phyloP scores from a whole-genome alignment of 306 rosid genomes.

The Lathyrus aphaca region DNA sequence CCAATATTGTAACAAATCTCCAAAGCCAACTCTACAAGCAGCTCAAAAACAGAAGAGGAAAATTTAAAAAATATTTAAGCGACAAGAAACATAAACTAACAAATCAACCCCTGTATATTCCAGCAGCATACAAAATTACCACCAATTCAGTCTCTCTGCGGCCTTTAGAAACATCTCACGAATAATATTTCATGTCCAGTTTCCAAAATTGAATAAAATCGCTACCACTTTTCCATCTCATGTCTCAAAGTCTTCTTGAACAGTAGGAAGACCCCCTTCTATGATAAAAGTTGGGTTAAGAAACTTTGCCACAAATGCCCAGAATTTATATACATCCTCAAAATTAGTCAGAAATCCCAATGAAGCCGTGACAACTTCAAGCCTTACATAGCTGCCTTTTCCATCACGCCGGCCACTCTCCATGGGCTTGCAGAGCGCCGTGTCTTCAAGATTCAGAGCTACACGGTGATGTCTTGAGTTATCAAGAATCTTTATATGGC shows the following conservation, averaged over 20 bases:
- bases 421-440: conserved; percentile 77
- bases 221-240: conserved; percentile 26
- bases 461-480: conserved; percentile 56
- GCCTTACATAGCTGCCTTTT: conserved; percentile 68
- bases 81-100: conserved; percentile 67
- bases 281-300: conserved; percentile 69
- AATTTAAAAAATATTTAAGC: conserved; percentile 43
- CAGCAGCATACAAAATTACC: conserved; percentile 43
- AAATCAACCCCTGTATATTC: conserved; percentile 52
- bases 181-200: conserved; percentile 35
- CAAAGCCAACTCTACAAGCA: conserved; percentile 68
- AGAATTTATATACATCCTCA: conserved; percentile 89
- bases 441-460: conserved; percentile 59
- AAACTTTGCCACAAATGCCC: conserved; percentile 92
- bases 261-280: conserved; percentile 74
- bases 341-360: conserved; percentile 85
- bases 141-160: conserved; percentile 37
- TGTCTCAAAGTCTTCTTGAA: conserved; percentile 74
- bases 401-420: conserved; percentile 65
- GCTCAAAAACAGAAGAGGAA: conserved; percentile 39
- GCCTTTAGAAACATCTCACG: conserved; percentile 19
- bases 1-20: conserved; percentile 60
- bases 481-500: conserved; percentile 77
- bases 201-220: conserved; percentile 42
- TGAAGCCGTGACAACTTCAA: conserved; percentile 92